phyloP scores from a whole-genome alignment of 1,284 basidiomycete genomes.

The Trichosporon faecale region DNA sequence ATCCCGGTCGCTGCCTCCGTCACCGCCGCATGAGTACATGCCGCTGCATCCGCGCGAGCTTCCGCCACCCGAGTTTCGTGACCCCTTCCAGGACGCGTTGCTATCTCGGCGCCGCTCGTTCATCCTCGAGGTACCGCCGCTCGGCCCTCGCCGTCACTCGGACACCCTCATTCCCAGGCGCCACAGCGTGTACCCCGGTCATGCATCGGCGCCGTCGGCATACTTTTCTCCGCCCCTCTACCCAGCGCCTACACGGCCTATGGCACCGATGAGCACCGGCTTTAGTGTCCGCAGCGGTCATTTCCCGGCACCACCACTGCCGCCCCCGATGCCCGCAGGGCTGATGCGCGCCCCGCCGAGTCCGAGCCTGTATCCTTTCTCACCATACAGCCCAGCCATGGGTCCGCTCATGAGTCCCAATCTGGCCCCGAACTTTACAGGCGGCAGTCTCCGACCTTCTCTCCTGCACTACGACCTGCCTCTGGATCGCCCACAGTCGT shows the following conservation, averaged over 20 bases:
- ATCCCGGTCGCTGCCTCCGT: background rate
- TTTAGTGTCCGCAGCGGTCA: background rate
- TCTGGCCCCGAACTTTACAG: background rate
- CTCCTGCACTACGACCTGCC: background rate
- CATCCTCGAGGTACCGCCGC: background rate
- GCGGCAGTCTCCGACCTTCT: background rate
- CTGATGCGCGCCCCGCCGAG: background rate
- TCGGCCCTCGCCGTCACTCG: background rate
- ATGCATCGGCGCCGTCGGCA: background rate
- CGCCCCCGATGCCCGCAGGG: background rate
- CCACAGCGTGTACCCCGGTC: background rate
- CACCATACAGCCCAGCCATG: background rate
- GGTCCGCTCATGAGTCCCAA: background rate
- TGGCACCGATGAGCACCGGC: background rate
- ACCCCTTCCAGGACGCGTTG: background rate
- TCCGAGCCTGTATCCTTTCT: background rate
- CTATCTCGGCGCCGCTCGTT: background rate
- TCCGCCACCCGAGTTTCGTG: background rate
- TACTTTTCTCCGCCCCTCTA: background rate
- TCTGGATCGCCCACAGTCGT: background rate
- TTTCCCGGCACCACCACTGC: background rate
- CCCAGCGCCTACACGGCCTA: background rate
- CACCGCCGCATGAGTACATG: background rate
- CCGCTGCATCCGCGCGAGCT: background rate
- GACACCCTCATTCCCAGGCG: background rate